These are phyloP conservation scores for Fusarium sp. DNA, from an alignment of 2,329 filamentous ascomycete species.

Conservation along the genomic window DNA sequence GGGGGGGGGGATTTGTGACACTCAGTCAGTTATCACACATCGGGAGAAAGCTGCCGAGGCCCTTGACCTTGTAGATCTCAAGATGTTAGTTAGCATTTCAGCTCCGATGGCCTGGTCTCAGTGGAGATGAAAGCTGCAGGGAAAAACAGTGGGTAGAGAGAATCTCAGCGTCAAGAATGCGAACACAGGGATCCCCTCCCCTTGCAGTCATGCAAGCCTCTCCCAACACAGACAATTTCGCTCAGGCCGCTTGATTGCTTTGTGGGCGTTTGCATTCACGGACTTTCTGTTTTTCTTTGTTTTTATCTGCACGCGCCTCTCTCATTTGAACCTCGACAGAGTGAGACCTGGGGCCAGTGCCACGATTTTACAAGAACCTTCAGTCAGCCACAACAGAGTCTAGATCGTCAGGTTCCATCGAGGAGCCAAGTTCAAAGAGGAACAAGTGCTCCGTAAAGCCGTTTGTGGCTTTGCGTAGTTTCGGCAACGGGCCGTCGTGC, in stretches of 20 bases:
- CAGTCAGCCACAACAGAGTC: conserved; percentile 6
- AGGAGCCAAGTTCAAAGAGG: neutral
- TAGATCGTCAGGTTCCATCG: neutral
- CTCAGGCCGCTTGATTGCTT: neutral
- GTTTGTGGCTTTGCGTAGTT: conserved; percentile 7
- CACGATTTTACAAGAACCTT: neutral
- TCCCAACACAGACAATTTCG: neutral
- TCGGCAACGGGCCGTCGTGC: conserved; percentile 19
- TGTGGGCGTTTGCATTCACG: neutral
- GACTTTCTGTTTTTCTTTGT: conserved; percentile 9
- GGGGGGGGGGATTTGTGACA: neutral
- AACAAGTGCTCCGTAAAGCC: neutral
- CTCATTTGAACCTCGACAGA: neutral
- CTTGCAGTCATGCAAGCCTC: neutral
- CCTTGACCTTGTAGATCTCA: neutral
- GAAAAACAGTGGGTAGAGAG: neutral
- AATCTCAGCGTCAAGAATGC: neutral
- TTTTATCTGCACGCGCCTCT: neutral
- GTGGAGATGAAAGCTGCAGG: neutral
- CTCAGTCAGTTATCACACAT: neutral
- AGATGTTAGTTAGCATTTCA: neutral
- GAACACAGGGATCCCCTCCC: neutral
- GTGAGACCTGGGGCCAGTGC: neutral
- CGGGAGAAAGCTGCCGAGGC: neutral
- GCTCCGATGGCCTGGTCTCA: neutral